These are phyloP conservation scores for Penicillium frequentans DNA, from an alignment of 2,329 filamentous ascomycete genomes.

Conservation along the genomic window DNA sequence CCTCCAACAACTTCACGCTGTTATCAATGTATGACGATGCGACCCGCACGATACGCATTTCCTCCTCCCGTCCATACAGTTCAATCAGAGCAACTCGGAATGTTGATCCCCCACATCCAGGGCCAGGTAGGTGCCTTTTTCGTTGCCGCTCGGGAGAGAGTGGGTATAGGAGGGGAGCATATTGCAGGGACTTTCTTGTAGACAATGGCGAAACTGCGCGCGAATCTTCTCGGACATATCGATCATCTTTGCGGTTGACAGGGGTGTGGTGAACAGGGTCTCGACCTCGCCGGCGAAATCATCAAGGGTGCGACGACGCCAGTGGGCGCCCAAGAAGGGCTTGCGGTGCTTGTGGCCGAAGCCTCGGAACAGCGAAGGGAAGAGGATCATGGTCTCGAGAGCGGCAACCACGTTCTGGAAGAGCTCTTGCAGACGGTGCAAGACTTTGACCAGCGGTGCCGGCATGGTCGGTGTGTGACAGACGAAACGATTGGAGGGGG, in stretches of 20 bases:
- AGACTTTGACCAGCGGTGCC: slow-evolving; percentile 37
- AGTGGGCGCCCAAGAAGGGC: slow-evolving; percentile 34
- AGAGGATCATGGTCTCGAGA: slow-evolving; percentile 42
- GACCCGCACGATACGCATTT: slow-evolving; percentile 57
- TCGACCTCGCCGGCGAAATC: slow-evolving; percentile 42
- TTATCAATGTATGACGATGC: slow-evolving; percentile 58
- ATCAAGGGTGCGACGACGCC: slow-evolving; percentile 38
- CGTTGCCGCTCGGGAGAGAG: slow-evolving; percentile 59
- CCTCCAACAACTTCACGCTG: slow-evolving; percentile 54
- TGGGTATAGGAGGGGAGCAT: slow-evolving; percentile 68
- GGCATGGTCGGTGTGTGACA: slow-evolving; percentile 28
- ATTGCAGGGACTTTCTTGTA: slow-evolving; percentile 58
- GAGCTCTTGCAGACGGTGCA: slow-evolving; percentile 42
- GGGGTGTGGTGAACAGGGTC: slow-evolving; percentile 36
- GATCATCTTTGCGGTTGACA: slow-evolving; percentile 39
- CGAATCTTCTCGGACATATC: slow-evolving; percentile 47
- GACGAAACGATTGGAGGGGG: slow-evolving; percentile 3
- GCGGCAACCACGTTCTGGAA: slow-evolving; percentile 41
- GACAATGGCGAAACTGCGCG: slow-evolving; percentile 55
- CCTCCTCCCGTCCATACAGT: slow-evolving; percentile 49
- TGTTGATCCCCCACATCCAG: slow-evolving; percentile 68
- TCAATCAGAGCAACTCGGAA: slow-evolving; percentile 63
- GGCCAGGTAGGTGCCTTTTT: slow-evolving; percentile 61
- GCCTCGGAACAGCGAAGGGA: slow-evolving; percentile 40
- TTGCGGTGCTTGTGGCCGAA: slow-evolving; percentile 32